Conservation (phyloP, 1,284 basidiomycete species). For the Cryptococcus deneoformans region DNA sequence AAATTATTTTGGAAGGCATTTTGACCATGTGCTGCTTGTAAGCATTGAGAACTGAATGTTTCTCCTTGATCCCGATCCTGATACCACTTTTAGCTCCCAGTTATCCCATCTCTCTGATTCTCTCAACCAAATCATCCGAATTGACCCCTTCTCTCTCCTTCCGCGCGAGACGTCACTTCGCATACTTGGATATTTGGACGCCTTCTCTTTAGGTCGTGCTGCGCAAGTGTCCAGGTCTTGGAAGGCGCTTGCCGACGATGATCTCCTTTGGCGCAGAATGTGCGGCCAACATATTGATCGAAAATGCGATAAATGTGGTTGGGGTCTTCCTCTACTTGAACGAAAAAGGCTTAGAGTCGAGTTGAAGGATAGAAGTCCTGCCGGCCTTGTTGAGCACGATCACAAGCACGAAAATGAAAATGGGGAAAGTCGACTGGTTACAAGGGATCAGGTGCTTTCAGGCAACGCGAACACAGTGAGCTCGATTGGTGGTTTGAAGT, state of each 20-base stretch:
- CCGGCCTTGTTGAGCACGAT: constrained; percentile 39
- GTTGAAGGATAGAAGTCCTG: constrained; percentile 42
- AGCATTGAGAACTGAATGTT: constrained; percentile 14
- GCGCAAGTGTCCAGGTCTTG: constrained; percentile 89
- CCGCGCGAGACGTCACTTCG: constrained; percentile 89
- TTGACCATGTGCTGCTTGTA: constrained; percentile 99
- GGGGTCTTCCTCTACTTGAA: constrained; percentile 92
- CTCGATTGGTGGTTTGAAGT: not conserved
- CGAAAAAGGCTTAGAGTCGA: constrained; percentile 47
- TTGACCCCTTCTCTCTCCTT: constrained; percentile 88
- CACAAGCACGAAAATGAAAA: constrained; percentile 22
- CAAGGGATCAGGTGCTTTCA: constrained; percentile 12
- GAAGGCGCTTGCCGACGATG: constrained; percentile 90
- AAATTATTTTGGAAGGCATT: constrained; percentile 92
- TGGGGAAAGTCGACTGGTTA: constrained; percentile 9
- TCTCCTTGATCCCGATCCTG: too few species aligned
- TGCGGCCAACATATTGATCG: constrained; percentile 99
- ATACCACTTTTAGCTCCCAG: constrained; percentile 59
- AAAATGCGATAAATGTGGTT: constrained; percentile 96
- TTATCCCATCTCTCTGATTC: constrained; percentile 95
- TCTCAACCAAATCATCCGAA: constrained; percentile 84
- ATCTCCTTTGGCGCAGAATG: constrained; percentile 93
- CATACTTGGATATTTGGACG: constrained; percentile 89
- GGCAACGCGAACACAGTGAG: not conserved
- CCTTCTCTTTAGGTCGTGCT: constrained; percentile 90